phyloP scores from a whole-genome alignment of 1,284 basidiomycete species.

The Schizophyllum amplum region DNA sequence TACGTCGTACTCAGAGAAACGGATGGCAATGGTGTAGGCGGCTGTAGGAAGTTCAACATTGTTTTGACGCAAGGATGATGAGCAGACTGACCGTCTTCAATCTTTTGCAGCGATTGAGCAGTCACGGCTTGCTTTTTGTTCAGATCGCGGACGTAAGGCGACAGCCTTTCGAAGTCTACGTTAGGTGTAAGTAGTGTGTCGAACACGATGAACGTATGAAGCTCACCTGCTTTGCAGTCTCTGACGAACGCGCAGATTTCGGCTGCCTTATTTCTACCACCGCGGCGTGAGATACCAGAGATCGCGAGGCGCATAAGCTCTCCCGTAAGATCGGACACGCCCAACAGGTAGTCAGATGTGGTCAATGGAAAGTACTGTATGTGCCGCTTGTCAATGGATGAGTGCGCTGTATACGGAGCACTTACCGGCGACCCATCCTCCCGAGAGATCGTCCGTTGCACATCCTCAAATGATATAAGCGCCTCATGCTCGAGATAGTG shows the following conservation, averaged over 20 bases:
- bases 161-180: conserved; percentile 69
- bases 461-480: conserved; percentile 64
- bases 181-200: too few relatives aligned
- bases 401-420: conserved; percentile 11
- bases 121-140: conserved; percentile 87
- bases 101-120: conserved; percentile 80
- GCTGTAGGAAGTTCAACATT: conserved; percentile 29
- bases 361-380: conserved; percentile 62
- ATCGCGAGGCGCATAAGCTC: conserved; percentile 97
- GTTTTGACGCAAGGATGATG: neutral
- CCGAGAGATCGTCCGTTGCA: conserved; percentile 55
- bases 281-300: conserved; percentile 60
- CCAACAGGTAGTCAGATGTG: conserved; percentile 82
- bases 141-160: conserved; percentile 64
- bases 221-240: conserved; percentile 64
- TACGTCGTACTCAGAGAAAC: conserved; percentile 64
- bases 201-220: neutral
- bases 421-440: conserved; percentile 53
- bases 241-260: conserved; percentile 75
- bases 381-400: conserved; percentile 1
- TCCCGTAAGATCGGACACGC: conserved; percentile 90
- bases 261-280: conserved; percentile 62
- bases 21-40: conserved; percentile 61
- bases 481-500: conserved; percentile 74
- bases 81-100: conserved; percentile 76